Evolutionary conservation across 768 basidiomycete genomes (phyloP).

Genomic region (Suillus discolor): DNA sequence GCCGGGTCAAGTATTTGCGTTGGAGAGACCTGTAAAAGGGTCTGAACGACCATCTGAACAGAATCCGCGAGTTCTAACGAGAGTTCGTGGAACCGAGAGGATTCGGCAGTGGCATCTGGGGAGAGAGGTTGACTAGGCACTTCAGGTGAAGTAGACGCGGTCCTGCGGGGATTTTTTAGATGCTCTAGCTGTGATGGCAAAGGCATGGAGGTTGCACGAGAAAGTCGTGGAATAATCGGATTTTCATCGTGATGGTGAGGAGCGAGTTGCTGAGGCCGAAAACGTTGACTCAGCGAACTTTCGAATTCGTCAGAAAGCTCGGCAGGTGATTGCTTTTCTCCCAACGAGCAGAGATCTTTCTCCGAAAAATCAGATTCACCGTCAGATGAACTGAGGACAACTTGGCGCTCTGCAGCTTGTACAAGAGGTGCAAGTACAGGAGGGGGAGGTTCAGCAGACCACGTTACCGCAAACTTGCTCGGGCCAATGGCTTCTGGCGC

Average conservation of each 20-base stretch:
- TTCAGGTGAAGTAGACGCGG: conserved; percentile 13
- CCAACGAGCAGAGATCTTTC: conserved; percentile 34
- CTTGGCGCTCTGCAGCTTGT: conserved; percentile 39
- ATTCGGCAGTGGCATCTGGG: conserved; percentile 22
- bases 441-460: conserved; percentile 50
- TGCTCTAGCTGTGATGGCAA: conserved; percentile 77
- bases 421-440: conserved; percentile 38
- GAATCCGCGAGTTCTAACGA: conserved; percentile 90
- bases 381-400: conserved; percentile 50
- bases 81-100: conserved; percentile 59
- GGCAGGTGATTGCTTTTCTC: conserved; percentile 33
- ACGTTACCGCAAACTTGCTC: conserved; percentile 64
- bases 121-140: conserved; percentile 19
- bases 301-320: conserved; percentile 37
- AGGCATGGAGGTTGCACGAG: conserved; percentile 79
- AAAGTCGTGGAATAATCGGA: conserved; percentile 53
- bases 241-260: conserved; percentile 25
- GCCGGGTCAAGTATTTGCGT: conserved; percentile 90
- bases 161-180: conserved; percentile 68
- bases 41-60: conserved; percentile 89
- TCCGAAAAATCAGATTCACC: conserved; percentile 55
- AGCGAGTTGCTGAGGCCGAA: conserved; percentile 23
- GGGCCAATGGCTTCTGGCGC: conserved; percentile 47
- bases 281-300: conserved; percentile 25
- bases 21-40: conserved; percentile 87